Base-by-base conservation (phyloP, 441 rosid species). In the Croton setiger region DNA sequence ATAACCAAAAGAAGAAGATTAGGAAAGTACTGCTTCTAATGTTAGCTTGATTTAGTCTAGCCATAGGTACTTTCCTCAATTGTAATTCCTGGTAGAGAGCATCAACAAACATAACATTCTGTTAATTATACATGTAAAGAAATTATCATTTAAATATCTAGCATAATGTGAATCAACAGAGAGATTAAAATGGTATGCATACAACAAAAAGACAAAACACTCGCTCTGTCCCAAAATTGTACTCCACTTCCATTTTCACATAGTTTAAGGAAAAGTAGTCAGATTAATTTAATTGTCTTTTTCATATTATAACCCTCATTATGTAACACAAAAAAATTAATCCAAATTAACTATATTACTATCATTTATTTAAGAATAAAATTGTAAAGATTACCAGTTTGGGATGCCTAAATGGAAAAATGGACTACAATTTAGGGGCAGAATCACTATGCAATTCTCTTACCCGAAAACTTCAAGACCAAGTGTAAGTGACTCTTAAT, bases 11-110 rank as follows among this genome's bases (percentile, higher is more conserved):
- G 53, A 21, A 17, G 33, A 36, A n/a, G 35, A 23, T 14, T 43
- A 45, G n/a, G 44, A 33, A 64, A 55, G 37, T 66, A 74, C 86
- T 83, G 60, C 63, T 72, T 70, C 57, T 20, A 49, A 36, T 43
- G 14, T 51, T 64, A 69, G 66, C 54, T 43, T 62, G 60, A 57
- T 63, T 69, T 48, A 73, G 23, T 51, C 63, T 67, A 64, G 53
- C 67, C 8, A 62, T 6, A 60, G 64, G 64, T 54, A 57, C 48
- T 71, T 75, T 69, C 69, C 57, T 79, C 14, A 57, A 39, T 60
- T 37, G 66, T 48, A 71, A 64, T 59, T 71, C 77, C 88, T 78
- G 70, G 2, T 6, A 49, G 7, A 55, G 57, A 67, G 15, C 39
- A 43, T 15, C 51, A 67, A 56, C 39, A 70, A 64, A 52, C 11